These are phyloP conservation scores for Acrocalymma vagum DNA, from an alignment of 2,329 filamentous ascomycete species.

Conservation along the genomic window DNA sequence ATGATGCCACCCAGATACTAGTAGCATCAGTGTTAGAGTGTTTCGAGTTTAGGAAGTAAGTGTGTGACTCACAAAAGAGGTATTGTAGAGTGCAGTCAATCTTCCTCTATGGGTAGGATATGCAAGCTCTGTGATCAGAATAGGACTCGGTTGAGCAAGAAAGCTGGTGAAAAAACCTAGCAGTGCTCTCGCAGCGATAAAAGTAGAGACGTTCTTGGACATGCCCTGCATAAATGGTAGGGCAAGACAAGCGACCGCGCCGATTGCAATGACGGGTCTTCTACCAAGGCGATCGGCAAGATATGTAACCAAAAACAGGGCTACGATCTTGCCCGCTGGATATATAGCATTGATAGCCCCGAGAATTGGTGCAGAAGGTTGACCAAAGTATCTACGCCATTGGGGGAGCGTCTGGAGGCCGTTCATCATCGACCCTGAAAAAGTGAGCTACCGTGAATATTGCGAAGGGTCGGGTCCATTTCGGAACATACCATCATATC, in stretches of 20 bases:
- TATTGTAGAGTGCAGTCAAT: conserved; percentile 63
- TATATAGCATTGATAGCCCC: conserved; percentile 16
- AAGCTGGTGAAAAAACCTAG: conserved; percentile 59
- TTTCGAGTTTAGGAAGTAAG: too few relatives aligned
- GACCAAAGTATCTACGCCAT: conserved; percentile 25
- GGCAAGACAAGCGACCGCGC: conserved; percentile 60
- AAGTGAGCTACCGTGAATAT: too few relatives aligned
- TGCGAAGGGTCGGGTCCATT: too few relatives aligned
- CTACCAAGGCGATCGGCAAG: conserved; percentile 34
- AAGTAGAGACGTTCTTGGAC: conserved; percentile 54
- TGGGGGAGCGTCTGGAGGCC: conserved; percentile 28
- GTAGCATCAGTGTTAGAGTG: too few relatives aligned
- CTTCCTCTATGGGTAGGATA: conserved; percentile 67
- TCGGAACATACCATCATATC: conserved; percentile 23
- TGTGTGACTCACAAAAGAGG: conserved; percentile 27
- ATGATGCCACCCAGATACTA: conserved; percentile 38
- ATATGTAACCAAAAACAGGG: conserved; percentile 31
- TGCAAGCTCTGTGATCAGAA: conserved; percentile 64
- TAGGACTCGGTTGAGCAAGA: conserved; percentile 61
- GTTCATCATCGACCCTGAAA: too few relatives aligned
- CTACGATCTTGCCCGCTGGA: conserved; percentile 31
- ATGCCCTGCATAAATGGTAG: too few relatives aligned
- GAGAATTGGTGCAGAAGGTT: conserved; percentile 19
- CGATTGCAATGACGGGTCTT: conserved; percentile 23
- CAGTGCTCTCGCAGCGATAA: conserved; percentile 55